phyloP scores from a whole-genome alignment of 768 basidiomycete species.

The Collybia sp. region DNA sequence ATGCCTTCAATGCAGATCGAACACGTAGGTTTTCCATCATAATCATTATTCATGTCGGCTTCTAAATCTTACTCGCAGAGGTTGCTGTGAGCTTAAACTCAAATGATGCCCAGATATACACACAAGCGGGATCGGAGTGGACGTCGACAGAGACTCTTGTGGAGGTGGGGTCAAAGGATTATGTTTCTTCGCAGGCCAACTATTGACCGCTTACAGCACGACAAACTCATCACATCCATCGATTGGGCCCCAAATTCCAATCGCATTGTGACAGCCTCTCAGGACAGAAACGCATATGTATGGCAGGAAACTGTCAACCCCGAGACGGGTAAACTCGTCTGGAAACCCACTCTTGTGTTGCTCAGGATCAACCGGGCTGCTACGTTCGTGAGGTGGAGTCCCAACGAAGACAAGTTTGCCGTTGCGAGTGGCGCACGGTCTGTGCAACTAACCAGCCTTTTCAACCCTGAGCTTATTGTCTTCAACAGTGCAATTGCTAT shows the following conservation, averaged over 20 bases:
- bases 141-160: conserved; percentile 68
- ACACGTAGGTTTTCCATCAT: conserved; percentile 43
- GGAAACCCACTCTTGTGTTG: conserved; percentile 97
- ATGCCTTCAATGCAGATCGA: conserved; percentile 88
- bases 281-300: conserved; percentile 98
- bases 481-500: conserved; percentile 78
- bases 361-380: conserved; percentile 95
- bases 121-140: conserved; percentile 66
- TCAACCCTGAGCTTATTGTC: not conserved
- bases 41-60: not conserved
- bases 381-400: conserved; percentile 94
- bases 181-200: not conserved
- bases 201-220: conserved; percentile 57
- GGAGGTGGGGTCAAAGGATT: conserved; percentile 51
- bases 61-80: conserved; percentile 41
- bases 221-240: conserved; percentile 95
- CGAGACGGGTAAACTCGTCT: conserved; percentile 62
- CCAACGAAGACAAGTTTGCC: conserved; percentile 97
- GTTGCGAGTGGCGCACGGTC: conserved; percentile 95
- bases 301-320: conserved; percentile 84
- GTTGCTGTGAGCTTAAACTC: conserved; percentile 89
- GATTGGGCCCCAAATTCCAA: conserved; percentile 98
- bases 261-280: conserved; percentile 97
- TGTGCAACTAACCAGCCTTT: conserved; percentile 8
- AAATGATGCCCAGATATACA: conserved; percentile 81